phyloP scores from a whole-genome alignment of 257 asterid genomes.

The Capsicum baccatum region DNA sequence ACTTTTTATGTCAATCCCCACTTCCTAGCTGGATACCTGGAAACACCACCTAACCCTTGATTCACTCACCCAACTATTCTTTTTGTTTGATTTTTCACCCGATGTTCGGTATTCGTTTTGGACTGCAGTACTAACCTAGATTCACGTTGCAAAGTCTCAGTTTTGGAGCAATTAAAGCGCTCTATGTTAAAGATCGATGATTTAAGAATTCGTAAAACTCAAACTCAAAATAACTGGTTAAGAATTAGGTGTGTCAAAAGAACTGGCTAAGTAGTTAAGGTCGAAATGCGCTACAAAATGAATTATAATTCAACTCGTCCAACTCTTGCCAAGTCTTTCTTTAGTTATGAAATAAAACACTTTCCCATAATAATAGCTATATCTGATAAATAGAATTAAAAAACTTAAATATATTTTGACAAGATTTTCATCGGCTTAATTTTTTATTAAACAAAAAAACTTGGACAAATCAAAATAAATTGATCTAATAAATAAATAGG shows the following conservation, averaged over 20 bases:
- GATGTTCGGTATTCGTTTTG: fast-evolving
- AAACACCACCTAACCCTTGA: neutral
- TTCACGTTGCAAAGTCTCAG: no score
- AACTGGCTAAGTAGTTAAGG: neutral
- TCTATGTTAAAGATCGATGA: neutral
- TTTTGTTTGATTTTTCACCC: neutral
- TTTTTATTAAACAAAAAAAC: neutral
- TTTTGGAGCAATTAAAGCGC: neutral
- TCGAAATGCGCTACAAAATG: neutral
- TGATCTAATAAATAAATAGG: neutral
- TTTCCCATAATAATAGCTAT: no score
- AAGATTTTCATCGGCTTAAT: no score
- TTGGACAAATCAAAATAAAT: neutral
- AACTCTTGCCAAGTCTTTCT: neutral
- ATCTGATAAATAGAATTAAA: no score
- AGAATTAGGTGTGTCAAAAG: neutral
- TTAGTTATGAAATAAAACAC: neutral
- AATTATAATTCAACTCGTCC: neutral
- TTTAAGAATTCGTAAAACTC: neutral
- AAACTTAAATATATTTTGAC: no score
- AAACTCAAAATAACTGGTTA: neutral
- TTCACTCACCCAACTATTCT: neutral
- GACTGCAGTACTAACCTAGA: no score
- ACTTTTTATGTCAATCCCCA: slow-evolving; percentile 27
- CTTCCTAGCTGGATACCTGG: slow-evolving; percentile 15